Conservation (phyloP, 352 stramenopile genomes). For the Globisporangium nodosum region DNA sequence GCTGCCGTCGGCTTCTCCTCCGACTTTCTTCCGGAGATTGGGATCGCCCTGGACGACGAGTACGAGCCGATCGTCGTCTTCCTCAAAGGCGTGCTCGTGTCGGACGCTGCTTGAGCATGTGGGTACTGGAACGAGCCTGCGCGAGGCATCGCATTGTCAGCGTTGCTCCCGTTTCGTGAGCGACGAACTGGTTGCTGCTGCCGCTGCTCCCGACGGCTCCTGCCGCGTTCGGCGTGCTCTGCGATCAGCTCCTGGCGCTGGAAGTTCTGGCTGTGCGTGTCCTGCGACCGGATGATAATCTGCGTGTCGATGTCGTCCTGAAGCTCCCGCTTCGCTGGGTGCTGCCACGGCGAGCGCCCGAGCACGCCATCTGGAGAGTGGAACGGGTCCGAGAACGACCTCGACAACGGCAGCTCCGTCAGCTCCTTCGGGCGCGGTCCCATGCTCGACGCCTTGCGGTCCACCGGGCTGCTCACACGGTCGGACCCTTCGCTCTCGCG, state of each 20-base stretch:
- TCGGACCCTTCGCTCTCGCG: constrained; percentile 7
- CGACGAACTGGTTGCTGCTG: neutral
- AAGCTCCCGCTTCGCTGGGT: constrained; percentile 18
- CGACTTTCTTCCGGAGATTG: neutral
- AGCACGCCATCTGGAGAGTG: constrained; percentile 38
- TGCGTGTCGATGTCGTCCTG: constrained; percentile 31
- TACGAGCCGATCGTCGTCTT: neutral
- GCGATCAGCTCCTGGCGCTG: constrained; percentile 3
- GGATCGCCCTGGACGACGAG: neutral
- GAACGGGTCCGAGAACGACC: constrained; percentile 64
- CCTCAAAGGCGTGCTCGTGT: neutral
- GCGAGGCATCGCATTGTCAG: neutral
- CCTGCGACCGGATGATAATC: constrained; percentile 45
- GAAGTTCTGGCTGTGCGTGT: constrained; percentile 33
- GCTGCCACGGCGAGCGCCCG: constrained; percentile 23
- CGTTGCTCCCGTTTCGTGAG: neutral
- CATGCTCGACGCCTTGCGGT: constrained; percentile 8
- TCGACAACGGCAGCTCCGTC: constrained; percentile 27
- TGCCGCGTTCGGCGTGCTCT: constrained; percentile 12
- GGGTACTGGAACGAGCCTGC: constrained; percentile 2
- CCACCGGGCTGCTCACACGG: constrained; percentile 1
- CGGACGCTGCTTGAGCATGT: neutral
- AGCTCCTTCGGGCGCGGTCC: constrained; percentile 16
- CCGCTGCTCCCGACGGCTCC: constrained; percentile 18
- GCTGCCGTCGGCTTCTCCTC: neutral